Evolutionary conservation across 2,329 filamentous ascomycete species (phyloP).

Genomic region (Pseudopithomyces chartarum): DNA sequence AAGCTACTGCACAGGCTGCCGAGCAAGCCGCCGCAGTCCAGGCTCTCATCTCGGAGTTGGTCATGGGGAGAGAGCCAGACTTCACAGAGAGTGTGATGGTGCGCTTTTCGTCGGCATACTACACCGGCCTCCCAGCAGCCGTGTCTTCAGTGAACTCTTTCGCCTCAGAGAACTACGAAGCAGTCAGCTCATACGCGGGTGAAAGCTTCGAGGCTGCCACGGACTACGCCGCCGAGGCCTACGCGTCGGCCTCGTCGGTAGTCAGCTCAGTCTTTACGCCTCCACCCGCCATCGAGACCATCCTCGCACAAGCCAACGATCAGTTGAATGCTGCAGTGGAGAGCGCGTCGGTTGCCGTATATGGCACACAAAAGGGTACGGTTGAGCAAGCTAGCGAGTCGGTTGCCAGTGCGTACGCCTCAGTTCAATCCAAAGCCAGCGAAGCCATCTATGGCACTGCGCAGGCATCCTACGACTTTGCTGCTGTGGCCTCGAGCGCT

Average conservation of each 20-base stretch:
- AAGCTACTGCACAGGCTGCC: constrained; percentile 64
- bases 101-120: constrained; percentile 73
- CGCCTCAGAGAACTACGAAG: constrained; percentile 48
- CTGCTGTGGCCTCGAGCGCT: constrained; percentile 60
- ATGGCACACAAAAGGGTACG: constrained; percentile 60
- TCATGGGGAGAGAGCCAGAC: constrained; percentile 76
- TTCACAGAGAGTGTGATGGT: constrained; percentile 82
- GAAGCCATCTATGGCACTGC: constrained; percentile 62
- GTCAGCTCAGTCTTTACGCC: constrained; percentile 60
- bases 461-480: constrained; percentile 58
- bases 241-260: constrained; percentile 53
- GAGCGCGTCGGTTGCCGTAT: constrained; percentile 62
- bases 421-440: constrained; percentile 55
- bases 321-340: constrained; percentile 64
- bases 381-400: constrained; percentile 61
- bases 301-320: constrained; percentile 61
- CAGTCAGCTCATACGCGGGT: constrained; percentile 58
- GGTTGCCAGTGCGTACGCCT: constrained; percentile 58
- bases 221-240: constrained; percentile 57
- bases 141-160: constrained; percentile 60
- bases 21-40: constrained; percentile 73
- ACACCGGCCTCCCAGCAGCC: constrained; percentile 65
- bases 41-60: constrained; percentile 74
- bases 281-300: constrained; percentile 61
- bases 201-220: constrained; percentile 53